Base-by-base conservation (phyloP, 2,329 filamentous ascomycete genomes). In the Botryotinia globosa region DNA sequence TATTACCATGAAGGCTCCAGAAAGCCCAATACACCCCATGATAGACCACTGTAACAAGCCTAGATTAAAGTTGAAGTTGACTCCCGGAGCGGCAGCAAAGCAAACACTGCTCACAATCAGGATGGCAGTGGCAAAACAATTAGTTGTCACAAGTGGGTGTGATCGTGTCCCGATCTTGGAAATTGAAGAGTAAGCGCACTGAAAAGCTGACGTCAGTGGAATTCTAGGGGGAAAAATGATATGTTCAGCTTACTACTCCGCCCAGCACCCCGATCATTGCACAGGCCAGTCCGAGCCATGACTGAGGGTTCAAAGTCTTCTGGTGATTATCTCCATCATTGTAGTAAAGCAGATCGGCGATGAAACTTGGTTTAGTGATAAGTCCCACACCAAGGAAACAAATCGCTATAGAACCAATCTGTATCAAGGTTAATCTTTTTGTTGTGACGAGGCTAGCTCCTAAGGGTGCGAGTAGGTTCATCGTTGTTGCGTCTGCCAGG, bases 31-130 rank as follows among this genome's bases (percentile, higher is more conserved):
- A 34, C 25, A 63, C 32, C 59, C 59, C 22, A 63, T 25, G 14
- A 42, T 42, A 20, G 3, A 63, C 59, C 59, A 63, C 59, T 42
- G 59, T 63, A 63, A 63, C 59, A 63, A 22, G 32, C 59, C 59
- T 25, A 63, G 59, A 14, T 63, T 42, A 42, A 63, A 63, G 18
- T 63, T 63, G 48, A 54, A 54, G 25, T 54, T 54, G 48, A 54
- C 48, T 54, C 48, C 48, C 9, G 48, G 48, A 14, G 10, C 48
- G 25, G 48, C 48, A 54, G 48, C 48, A 54, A 54, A 54, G 9
- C 48, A 54, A 54, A 25, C 48, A n/a, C 48, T 54, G 48, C 48
- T 54, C n/a, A n/a, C 48, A 14, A 54, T 54, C 9, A 54, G 48
- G 22, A 54, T 29, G n/a, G 25, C 25, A 54, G 48, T 54, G 48